Conservation (phyloP, 2,329 filamentous ascomycete genomes). For the Rhexocercosporidium sp. region DNA sequence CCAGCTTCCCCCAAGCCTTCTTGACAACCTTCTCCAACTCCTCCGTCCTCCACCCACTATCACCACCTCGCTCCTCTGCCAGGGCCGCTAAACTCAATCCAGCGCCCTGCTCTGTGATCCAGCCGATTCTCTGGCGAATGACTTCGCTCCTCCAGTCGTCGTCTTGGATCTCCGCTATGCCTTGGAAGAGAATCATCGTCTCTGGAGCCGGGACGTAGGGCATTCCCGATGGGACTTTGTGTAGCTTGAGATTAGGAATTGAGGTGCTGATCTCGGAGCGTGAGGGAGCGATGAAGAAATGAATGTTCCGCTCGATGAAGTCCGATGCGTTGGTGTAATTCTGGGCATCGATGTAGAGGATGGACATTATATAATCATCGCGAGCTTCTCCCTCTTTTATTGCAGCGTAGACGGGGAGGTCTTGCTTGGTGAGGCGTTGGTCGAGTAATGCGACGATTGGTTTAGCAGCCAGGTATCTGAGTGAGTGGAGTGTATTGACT, state of each 20-base stretch:
- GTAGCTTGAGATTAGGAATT: conserved; percentile 28
- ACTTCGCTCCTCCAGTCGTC: conserved; percentile 13
- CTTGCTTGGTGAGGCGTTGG: neutral
- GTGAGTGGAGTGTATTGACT: conserved; percentile 30
- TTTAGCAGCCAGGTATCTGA: conserved; percentile 37
- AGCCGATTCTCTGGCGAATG: conserved; percentile 17
- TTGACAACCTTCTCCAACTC: neutral
- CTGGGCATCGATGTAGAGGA: conserved; percentile 59
- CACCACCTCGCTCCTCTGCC: neutral
- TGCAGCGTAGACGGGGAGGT: conserved; percentile 27
- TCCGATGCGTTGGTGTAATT: conserved; percentile 60
- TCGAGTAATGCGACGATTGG: conserved; percentile 35
- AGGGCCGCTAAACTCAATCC: conserved; percentile 1
- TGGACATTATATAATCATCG: conserved; percentile 52
- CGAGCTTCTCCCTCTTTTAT: conserved; percentile 43
- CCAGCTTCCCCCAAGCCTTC: conserved; percentile 48
- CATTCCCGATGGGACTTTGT: conserved; percentile 21
- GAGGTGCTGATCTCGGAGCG: conserved; percentile 25
- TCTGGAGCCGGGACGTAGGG: neutral
- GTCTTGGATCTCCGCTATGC: conserved; percentile 19
- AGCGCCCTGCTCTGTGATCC: conserved; percentile 17
- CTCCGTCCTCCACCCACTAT: neutral
- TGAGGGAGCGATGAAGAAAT: conserved; percentile 57
- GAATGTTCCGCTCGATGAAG: conserved; percentile 60
- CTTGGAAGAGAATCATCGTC: conserved; percentile 23